A percentile compares a stretch with the other conserved stretches of the same genome.
phyloP scores from a whole-genome alignment of 106 monocot species.

The Vanilla planifolia region DNA sequence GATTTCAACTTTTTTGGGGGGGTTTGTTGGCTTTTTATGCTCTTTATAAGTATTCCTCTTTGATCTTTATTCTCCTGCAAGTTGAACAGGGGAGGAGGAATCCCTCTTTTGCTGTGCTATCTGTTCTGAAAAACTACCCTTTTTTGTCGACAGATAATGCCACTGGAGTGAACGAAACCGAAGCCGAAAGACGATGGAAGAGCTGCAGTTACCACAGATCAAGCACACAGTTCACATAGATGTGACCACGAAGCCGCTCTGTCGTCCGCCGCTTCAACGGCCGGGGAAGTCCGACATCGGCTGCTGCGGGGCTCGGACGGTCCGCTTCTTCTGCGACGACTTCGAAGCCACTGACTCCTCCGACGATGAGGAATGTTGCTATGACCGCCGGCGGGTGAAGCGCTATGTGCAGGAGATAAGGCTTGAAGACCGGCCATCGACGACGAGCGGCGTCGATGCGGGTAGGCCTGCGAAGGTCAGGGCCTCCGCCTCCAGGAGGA shows the following conservation, averaged over 20 bases:
- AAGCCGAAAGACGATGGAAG: slow-evolving; percentile 1
- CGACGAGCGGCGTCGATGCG: background rate
- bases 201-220: too few relatives aligned
- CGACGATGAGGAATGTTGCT: slow-evolving; percentile 16
- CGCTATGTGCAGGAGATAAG: slow-evolving; percentile 30
- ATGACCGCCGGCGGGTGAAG: slow-evolving; percentile 1
- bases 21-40: too few relatives aligned
- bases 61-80: too few relatives aligned
- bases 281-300: background rate
- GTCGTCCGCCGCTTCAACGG: too few relatives aligned
- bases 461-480: slow-evolving; percentile 3
- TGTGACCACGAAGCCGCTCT: slow-evolving; percentile 7
- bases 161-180: too few relatives aligned
- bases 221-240: slow-evolving; percentile 21
- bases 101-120: too few relatives aligned
- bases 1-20: too few relatives aligned
- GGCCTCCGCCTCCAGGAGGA: background rate
- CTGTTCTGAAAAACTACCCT: too few relatives aligned
- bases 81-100: too few relatives aligned
- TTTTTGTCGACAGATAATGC: too few relatives aligned
- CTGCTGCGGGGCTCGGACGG: background rate
- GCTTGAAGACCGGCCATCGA: background rate
- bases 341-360: slow-evolving; percentile 53
- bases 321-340: slow-evolving; percentile 35
- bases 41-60: too few relatives aligned